Conservation (phyloP, 805 yeast species). For the Candida ortonii region DNA sequence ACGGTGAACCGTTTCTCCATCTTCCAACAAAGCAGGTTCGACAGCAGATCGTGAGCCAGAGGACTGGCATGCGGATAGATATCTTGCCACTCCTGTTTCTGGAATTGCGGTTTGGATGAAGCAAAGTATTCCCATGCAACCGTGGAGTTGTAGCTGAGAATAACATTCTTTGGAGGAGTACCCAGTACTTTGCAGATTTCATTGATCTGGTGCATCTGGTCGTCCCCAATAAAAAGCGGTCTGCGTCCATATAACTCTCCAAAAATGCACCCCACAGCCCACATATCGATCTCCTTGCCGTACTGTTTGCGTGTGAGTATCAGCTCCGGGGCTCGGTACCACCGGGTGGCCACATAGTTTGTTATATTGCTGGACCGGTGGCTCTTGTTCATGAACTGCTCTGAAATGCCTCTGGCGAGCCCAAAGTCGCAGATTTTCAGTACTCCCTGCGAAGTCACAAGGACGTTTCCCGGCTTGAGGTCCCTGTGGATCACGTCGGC, state of each 20-base stretch:
- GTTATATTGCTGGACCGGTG: constrained; percentile 52
- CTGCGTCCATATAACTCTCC: constrained; percentile 79
- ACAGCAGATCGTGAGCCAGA: constrained; percentile 52
- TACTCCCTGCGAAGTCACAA: constrained; percentile 69
- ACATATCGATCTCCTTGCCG: constrained; percentile 74
- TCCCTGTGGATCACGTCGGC: constrained; percentile 93
- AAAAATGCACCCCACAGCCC: constrained; percentile 92
- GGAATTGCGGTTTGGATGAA: constrained; percentile 42
- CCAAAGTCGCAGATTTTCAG: constrained; percentile 94
- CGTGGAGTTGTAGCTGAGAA: constrained; percentile 42
- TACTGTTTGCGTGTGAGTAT: constrained; percentile 59
- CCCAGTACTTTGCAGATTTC: constrained; percentile 73
- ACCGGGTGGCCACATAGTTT: constrained; percentile 87
- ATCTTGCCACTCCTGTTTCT: constrained; percentile 44
- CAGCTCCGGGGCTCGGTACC: constrained; percentile 95
- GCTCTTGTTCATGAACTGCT: constrained; percentile 29
- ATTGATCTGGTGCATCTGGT: constrained; percentile 65
- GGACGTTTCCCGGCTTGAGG: constrained; percentile 85
- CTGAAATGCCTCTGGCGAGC: constrained; percentile 70
- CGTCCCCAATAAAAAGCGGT: constrained; percentile 77
- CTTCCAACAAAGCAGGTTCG: constrained; percentile 62
- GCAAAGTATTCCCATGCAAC: constrained; percentile 46
- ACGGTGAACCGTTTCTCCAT: constrained; percentile 53
- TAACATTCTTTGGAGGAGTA: constrained; percentile 52
- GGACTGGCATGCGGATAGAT: constrained; percentile 62